Conservation (phyloP, 2,329 filamentous ascomycete genomes). For the Keithomyces neogunnii region DNA sequence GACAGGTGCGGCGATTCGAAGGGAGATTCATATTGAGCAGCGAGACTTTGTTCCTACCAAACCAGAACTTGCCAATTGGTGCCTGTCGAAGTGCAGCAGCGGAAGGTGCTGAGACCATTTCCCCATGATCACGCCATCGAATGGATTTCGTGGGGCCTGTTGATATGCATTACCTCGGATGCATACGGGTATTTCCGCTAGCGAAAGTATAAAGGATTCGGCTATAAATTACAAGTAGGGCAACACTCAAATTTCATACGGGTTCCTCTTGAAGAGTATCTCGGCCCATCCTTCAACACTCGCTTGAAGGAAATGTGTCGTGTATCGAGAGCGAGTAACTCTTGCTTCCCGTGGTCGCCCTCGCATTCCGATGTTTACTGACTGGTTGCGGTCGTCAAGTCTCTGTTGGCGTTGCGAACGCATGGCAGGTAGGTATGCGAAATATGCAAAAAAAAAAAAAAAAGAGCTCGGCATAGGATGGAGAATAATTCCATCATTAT, state of each 20-base stretch:
- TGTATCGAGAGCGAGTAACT: constrained; percentile 10
- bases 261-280: constrained; percentile 18
- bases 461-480: constrained; percentile 14
- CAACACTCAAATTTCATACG: constrained; percentile 13
- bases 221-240: constrained; percentile 19
- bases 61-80: constrained; percentile 9
- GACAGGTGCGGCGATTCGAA: too few relatives aligned
- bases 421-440: constrained; percentile 17
- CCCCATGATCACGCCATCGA: constrained; percentile 15
- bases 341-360: background rate
- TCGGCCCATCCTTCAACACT: constrained; percentile 16
- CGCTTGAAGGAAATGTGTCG: constrained; percentile 18
- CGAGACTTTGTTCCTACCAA: constrained; percentile 7
- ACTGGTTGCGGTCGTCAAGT: constrained; percentile 15
- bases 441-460: constrained; percentile 17
- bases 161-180: constrained; percentile 9
- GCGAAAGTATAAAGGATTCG: constrained; percentile 6
- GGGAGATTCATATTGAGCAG: too few relatives aligned
- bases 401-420: constrained; percentile 15
- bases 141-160: constrained; percentile 15
- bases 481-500: background rate
- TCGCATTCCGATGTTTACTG: too few relatives aligned
- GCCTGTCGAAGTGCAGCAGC: constrained; percentile 11
- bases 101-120: constrained; percentile 12
- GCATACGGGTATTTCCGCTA: background rate